Conservation (phyloP, 2,329 filamentous ascomycete species). For the Chrysosphaeria jannelii region DNA sequence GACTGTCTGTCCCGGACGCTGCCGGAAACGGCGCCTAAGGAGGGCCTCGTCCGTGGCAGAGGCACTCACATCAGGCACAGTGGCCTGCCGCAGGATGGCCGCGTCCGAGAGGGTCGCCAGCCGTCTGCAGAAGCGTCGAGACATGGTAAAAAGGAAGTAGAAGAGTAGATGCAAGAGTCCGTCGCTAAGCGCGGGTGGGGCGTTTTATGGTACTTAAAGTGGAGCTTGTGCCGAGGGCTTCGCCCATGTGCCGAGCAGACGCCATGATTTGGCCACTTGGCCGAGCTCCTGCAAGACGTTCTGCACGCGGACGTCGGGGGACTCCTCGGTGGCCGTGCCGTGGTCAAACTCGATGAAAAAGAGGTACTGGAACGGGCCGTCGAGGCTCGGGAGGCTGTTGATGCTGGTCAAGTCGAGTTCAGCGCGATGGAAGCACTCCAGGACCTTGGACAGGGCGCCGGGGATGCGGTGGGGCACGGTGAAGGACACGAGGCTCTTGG, state of each 20-base stretch:
- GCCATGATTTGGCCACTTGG: conserved; percentile 25
- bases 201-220: too few relatives aligned
- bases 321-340: conserved; percentile 10
- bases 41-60: conserved; percentile 3
- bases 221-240: too few relatives aligned
- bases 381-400: conserved; percentile 52
- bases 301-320: conserved; percentile 25
- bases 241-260: conserved; percentile 42
- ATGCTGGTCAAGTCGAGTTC: conserved; percentile 71
- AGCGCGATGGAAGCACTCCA: conserved; percentile 46
- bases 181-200: too few relatives aligned
- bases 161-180: too few relatives aligned
- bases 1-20: conserved; percentile 9
- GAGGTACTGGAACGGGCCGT: conserved; percentile 60
- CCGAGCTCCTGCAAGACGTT: conserved; percentile 26
- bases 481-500: conserved; percentile 58
- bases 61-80: too few relatives aligned
- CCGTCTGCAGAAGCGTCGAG: too few relatives aligned
- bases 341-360: conserved; percentile 83
- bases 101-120: too few relatives aligned
- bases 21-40: conserved; percentile 3
- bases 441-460: conserved; percentile 54
- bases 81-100: too few relatives aligned
- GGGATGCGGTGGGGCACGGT: conserved; percentile 48
- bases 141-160: too few relatives aligned